Conservation (phyloP, 345 rosid species). For the Cochlearia excelsa region DNA sequence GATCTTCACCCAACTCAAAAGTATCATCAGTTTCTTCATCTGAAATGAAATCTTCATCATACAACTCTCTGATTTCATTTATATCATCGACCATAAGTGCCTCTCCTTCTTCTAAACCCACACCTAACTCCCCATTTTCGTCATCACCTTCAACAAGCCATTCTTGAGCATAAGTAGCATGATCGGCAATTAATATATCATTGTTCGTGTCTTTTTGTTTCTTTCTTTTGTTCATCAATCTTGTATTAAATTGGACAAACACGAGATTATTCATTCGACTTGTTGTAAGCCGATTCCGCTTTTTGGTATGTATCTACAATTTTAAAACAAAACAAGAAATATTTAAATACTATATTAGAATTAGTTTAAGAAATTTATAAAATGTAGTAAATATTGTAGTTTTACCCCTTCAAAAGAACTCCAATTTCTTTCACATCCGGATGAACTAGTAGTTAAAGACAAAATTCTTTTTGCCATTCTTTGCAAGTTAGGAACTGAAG, state of each 20-base stretch:
- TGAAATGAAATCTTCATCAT: too few relatives aligned
- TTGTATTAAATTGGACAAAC: conserved; percentile 1
- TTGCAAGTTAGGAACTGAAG: not conserved
- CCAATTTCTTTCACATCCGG: not conserved
- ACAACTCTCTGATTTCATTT: too few relatives aligned
- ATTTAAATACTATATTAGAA: not conserved
- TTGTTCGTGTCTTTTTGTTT: not conserved
- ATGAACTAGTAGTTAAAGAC: not conserved
- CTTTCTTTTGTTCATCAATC: not conserved
- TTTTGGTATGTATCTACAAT: conserved; percentile 7
- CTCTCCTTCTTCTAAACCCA: too few relatives aligned
- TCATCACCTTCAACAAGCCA: not conserved
- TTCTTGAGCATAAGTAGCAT: not conserved
- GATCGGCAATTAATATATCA: conserved; percentile 2
- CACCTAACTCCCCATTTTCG: not conserved
- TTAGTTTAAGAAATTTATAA: too few relatives aligned
- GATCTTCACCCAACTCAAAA: too few relatives aligned
- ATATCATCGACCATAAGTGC: too few relatives aligned
- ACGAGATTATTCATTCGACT: conserved; percentile 1
- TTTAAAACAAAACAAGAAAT: too few relatives aligned
- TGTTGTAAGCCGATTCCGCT: not conserved
- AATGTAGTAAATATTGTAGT: too few relatives aligned
- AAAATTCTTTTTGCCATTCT: not conserved
- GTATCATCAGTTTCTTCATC: too few relatives aligned
- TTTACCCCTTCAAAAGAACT: not conserved